Evolutionary conservation across 140 eudicot species (phyloP).

Genomic region (Bidens hawaiensis): DNA sequence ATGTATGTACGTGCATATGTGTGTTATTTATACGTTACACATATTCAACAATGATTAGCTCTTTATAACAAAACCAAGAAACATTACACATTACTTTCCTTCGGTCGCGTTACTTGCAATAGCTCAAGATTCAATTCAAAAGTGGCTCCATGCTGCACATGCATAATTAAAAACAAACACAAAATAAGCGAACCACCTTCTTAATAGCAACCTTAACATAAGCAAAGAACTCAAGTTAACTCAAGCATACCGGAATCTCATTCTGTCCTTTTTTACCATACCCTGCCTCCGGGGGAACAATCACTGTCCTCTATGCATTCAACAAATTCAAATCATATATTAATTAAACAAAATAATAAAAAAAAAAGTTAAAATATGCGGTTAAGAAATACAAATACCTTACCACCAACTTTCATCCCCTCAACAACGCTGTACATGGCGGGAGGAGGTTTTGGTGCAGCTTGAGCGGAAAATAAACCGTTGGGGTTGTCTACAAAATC

Average conservation of each 20-base stretch:
- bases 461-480: slow-evolving; percentile 96
- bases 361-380: background rate
- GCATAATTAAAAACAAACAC: slow-evolving; percentile 5
- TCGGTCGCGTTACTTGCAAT: slow-evolving; percentile 50
- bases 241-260: slow-evolving; percentile 78
- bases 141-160: slow-evolving; percentile 81
- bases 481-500: slow-evolving; percentile 89
- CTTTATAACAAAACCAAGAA: background rate
- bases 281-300: slow-evolving; percentile 92
- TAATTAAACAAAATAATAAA: background rate
- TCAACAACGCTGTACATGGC: slow-evolving; percentile 72
- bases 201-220: background rate
- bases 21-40: background rate
- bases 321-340: background rate
- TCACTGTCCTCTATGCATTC: slow-evolving; percentile 69
- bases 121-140: slow-evolving; percentile 89
- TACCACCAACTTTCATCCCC: slow-evolving; percentile 98
- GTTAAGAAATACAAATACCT: slow-evolving; percentile 34
- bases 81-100: slow-evolving; percentile 31
- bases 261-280: slow-evolving; percentile 76
- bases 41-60: background rate
- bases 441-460: slow-evolving; percentile 97
- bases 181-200: background rate
- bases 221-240: background rate
- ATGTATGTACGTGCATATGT: background rate